Evolutionary conservation across 495 filamentous ascomycete species (phyloP).

Genomic region (Neurospora sp.): DNA sequence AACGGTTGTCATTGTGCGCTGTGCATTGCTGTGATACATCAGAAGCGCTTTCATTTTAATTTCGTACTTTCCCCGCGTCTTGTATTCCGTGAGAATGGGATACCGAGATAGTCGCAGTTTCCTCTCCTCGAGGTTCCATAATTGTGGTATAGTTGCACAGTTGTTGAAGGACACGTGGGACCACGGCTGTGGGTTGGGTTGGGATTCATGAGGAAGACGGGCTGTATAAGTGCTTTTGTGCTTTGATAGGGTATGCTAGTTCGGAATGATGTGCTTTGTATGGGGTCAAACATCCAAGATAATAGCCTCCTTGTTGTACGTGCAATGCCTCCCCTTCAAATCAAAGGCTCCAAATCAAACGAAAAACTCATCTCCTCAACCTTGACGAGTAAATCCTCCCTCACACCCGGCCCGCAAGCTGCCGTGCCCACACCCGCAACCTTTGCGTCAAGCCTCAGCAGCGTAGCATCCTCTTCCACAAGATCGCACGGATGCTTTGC

Average conservation of each 20-base stretch:
- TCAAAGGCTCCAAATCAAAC: slow-evolving; percentile 11
- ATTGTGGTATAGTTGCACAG: neutral
- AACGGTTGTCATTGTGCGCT: neutral
- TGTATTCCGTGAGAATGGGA: neutral
- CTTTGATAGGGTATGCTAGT: neutral
- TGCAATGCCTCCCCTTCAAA: neutral
- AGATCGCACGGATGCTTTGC: slow-evolving; percentile 53
- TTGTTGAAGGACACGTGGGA: neutral
- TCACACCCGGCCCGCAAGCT: slow-evolving; percentile 48
- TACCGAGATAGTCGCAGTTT: neutral
- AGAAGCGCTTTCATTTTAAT: neutral
- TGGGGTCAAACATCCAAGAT: neutral
- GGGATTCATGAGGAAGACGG: neutral
- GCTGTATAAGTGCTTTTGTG: neutral
- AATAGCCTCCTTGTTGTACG: neutral
- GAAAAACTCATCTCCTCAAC: slow-evolving; percentile 19
- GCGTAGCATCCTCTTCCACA: slow-evolving; percentile 33
- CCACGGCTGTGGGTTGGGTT: neutral
- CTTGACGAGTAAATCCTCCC: slow-evolving; percentile 31
- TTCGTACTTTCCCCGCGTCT: neutral
- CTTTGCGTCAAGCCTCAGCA: slow-evolving; percentile 46
- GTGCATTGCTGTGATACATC: neutral
- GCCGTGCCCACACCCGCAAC: slow-evolving; percentile 50
- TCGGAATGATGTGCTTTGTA: neutral
- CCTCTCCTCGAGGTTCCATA: neutral